Base-by-base conservation (phyloP, 1,284 basidiomycete genomes). In the Moesziomyces antarcticus region DNA sequence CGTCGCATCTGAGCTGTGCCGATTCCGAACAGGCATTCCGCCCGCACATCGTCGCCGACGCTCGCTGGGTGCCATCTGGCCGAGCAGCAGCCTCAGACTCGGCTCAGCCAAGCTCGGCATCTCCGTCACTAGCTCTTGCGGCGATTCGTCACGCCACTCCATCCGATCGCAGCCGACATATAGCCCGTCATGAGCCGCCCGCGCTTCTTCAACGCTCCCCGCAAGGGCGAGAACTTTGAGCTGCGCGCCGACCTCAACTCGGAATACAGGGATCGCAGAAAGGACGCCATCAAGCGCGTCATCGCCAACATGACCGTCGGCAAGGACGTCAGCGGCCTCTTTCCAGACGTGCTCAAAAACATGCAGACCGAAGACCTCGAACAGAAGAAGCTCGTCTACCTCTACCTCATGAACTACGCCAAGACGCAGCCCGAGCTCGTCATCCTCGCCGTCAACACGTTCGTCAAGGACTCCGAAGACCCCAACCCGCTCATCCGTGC, bases 401-500 rank as follows among this genome's bases (percentile, higher is more conserved):
- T 98, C 47, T 99, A 97, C 85, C 90, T 98, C 63, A 97, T 97
- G 91, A 97, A 97, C 87, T 98, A 98, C 80, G 94, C 95, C 52
- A 97, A 97, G 85, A 95, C 96, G 0, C 96, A 99, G 84, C 96
- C 97, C 0, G 96, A 99, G 85, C 89, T 92, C 25, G 96, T 98
- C 85, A 98, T 99, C 83, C 89, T 99, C 49, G 96, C 96, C 16
- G 95, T 99, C 73, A 99, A 99, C 85, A 99, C 96, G 1, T 99
- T 99, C 82, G 96, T 99, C 77, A 89, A 89, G 66, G 96, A 99
- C 85, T 91, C 93, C 0, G 94, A 95, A 77, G 97, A 98, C 84
- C 90, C 92, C 6, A 99, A 98, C 83, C 95, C 96, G 0, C 92
- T 99, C 64, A 93, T 99, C 27, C 91, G 96, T 53, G 96, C 96